A percentile compares a stretch with the other conserved stretches of the same genome.
Conservation (phyloP, 306 rosid species). For the Malus sieversii region DNA sequence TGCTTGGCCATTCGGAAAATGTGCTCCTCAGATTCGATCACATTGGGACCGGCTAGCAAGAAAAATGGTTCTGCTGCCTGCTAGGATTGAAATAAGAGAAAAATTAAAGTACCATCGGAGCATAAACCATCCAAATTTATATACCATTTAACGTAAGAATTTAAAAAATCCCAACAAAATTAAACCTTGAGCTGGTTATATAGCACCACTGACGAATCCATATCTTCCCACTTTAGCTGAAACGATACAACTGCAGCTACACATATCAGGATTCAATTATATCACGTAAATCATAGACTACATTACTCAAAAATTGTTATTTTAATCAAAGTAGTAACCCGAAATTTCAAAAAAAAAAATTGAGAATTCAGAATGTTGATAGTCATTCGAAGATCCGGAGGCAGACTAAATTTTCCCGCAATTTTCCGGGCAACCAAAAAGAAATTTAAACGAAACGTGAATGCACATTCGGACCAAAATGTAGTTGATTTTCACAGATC, state of each 20-base stretch:
- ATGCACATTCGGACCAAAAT: background rate
- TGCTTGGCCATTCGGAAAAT: constrained; percentile 69
- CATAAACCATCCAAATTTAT: constrained; percentile 3
- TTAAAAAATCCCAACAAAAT: background rate
- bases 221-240: constrained; percentile 6
- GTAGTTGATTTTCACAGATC: background rate
- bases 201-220: constrained; percentile 34
- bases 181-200: constrained; percentile 44
- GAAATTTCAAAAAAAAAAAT: background rate
- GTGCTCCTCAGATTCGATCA: constrained; percentile 92
- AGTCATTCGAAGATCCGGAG: background rate
- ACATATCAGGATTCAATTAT: background rate
- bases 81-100: constrained; percentile 8
- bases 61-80: constrained; percentile 86
- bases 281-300: background rate
- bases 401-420: background rate
- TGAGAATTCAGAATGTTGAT: background rate
- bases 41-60: constrained; percentile 89
- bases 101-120: background rate
- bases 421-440: background rate
- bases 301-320: background rate
- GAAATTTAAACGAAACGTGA: background rate
- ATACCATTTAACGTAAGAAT: background rate
- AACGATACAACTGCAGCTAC: background rate
- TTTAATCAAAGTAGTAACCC: background rate